Percentiles rank a stretch among this genome's conserved stretches.
Evolutionary conservation across 352 stramenopile genomes (phyloP).

Genomic region (Phytophthora ohioensis): DNA sequence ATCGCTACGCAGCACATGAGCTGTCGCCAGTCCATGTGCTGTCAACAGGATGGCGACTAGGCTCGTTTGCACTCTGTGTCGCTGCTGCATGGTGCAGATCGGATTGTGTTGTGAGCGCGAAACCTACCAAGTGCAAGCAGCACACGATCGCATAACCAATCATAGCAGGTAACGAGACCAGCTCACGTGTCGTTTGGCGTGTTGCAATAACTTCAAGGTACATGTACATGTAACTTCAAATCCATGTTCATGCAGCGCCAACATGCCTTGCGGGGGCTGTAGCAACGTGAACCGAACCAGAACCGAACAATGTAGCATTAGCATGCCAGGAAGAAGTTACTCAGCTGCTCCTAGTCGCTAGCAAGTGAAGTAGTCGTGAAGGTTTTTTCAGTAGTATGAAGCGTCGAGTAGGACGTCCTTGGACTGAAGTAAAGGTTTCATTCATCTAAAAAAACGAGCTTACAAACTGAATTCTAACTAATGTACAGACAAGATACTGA

Average conservation of each 20-base stretch:
- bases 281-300: no score
- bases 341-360: no score
- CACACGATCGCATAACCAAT: constrained; percentile 2
- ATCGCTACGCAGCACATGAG: background rate
- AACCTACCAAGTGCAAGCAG: background rate
- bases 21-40: background rate
- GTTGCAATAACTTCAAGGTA: background rate
- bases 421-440: background rate
- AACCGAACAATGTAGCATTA: no score
- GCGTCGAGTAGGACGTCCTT: background rate
- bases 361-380: no score
- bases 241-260: no score
- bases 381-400: background rate
- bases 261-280: no score
- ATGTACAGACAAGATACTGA: background rate
- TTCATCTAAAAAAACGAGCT: background rate
- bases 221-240: no score
- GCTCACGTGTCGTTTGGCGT: background rate
- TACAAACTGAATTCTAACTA: background rate
- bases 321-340: no score
- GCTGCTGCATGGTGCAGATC: background rate
- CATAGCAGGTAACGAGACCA: background rate
- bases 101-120: background rate
- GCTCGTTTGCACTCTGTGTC: background rate
- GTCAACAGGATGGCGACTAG: background rate